phyloP scores from a whole-genome alignment of 225 moss, liverwort and hornwort species.

The Lunularia cruciata region DNA sequence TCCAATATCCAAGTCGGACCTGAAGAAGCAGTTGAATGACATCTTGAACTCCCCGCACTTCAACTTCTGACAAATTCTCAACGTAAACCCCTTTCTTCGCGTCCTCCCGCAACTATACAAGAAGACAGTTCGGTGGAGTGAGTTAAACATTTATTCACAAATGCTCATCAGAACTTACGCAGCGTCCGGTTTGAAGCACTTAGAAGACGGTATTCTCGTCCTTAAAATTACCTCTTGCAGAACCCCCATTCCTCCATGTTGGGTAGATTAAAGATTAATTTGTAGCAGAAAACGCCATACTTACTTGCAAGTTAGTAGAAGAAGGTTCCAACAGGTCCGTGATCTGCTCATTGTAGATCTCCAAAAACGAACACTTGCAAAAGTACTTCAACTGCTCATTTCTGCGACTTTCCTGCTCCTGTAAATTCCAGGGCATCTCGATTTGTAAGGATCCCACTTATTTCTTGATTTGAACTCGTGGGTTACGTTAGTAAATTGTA shows the following conservation, averaged over 20 bases:
- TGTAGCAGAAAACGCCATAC: not conserved
- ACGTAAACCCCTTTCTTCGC: constrained; percentile 91
- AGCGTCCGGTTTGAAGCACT: no score
- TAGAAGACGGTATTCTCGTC: no score
- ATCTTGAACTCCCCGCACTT: constrained; percentile 86
- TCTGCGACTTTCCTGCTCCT: constrained; percentile 46
- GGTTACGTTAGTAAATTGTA: no score
- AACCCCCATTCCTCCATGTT: no score
- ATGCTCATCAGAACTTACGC: no score
- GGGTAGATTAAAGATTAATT: no score
- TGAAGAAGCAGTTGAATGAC: constrained; percentile 85
- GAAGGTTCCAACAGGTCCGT: constrained; percentile 50
- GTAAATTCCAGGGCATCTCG: not conserved
- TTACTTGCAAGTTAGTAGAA: constrained; percentile 51
- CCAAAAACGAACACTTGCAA: constrained; percentile 53
- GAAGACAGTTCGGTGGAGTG: no score
- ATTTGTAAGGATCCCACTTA: no score
- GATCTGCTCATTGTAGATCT: constrained; percentile 59
- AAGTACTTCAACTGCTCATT: constrained; percentile 45
- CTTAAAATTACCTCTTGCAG: no score
- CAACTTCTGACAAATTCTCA: constrained; percentile 87
- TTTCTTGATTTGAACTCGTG: no score
- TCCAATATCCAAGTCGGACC: constrained; percentile 31
- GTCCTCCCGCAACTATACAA: constrained; percentile 81
- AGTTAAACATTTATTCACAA: no score